Evolutionary conservation across 108 stramenopile genomes (phyloP).

Genomic region (Fragilaria radians): DNA sequence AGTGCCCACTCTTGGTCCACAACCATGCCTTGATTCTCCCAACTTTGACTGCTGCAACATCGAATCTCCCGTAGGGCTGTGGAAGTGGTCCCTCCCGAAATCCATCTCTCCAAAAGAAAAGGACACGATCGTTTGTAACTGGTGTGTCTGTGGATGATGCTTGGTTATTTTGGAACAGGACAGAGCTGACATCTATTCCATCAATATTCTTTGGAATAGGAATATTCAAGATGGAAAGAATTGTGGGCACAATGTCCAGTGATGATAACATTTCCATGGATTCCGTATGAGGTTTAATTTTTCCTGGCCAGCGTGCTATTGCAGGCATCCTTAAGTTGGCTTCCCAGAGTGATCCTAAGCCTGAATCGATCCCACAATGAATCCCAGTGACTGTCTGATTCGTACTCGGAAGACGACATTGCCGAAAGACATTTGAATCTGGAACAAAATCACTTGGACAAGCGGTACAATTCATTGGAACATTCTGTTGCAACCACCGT

Average conservation of each 20-base stretch:
- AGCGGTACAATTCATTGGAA: slow-evolving; percentile 29
- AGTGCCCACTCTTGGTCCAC: slow-evolving; percentile 65
- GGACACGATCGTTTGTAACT: slow-evolving; percentile 10
- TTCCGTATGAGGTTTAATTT: slow-evolving; percentile 12
- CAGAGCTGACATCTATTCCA: slow-evolving; percentile 31
- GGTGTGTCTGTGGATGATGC: not conserved
- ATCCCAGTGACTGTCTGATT: slow-evolving; percentile 37
- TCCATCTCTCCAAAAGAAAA: slow-evolving; percentile 66
- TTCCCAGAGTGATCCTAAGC: slow-evolving; percentile 66
- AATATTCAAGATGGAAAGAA: slow-evolving; percentile 25
- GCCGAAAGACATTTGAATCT: slow-evolving; percentile 10
- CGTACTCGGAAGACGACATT: slow-evolving; percentile 28
- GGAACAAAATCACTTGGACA: slow-evolving; percentile 55
- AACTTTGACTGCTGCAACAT: slow-evolving; percentile 46
- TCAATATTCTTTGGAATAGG: slow-evolving; percentile 28
- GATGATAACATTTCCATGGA: slow-evolving; percentile 38
- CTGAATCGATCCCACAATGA: slow-evolving; percentile 51
- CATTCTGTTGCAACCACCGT: slow-evolving; percentile 30
- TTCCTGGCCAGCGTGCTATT: slow-evolving; percentile 34
- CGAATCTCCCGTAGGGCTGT: slow-evolving; percentile 49
- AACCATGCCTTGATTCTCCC: slow-evolving; percentile 45
- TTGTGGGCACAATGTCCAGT: slow-evolving; percentile 58
- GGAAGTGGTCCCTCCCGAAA: slow-evolving; percentile 48
- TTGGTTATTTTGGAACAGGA: slow-evolving; percentile 9
- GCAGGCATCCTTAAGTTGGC: slow-evolving; percentile 65